Evolutionary conservation across 2,329 filamentous ascomycete genomes (phyloP).

Genomic region (Thelonectria blattea): DNA sequence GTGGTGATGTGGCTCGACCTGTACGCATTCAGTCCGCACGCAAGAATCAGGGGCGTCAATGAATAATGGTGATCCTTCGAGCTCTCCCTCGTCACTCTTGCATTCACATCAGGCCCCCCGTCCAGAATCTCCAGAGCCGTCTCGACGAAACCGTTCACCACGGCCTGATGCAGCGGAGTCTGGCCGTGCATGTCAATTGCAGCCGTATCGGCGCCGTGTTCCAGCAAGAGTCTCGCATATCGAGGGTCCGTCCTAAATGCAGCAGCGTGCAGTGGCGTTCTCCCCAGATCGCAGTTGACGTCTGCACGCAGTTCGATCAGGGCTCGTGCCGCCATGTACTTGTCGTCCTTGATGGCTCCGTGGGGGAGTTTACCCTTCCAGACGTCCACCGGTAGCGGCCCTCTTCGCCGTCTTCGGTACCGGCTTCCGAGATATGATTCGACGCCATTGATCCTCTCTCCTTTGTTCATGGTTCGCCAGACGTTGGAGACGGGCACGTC

Average conservation of each 20-base stretch:
- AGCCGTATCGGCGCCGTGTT: background rate
- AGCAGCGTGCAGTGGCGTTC: background rate
- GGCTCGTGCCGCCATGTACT: background rate
- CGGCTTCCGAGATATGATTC: background rate
- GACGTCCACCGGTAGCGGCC: background rate
- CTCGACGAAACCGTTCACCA: background rate
- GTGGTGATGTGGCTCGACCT: background rate
- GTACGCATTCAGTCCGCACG: background rate
- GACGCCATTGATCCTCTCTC: background rate
- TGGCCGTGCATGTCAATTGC: background rate
- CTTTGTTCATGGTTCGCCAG: conserved; percentile 1
- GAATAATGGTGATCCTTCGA: background rate
- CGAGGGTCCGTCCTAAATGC: background rate
- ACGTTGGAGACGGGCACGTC: conserved; percentile 1
- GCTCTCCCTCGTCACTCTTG: background rate
- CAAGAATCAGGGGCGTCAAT: background rate
- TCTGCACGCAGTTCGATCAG: background rate
- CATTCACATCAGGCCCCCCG: background rate
- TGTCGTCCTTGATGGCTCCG: background rate
- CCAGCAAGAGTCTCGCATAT: background rate
- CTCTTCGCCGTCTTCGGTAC: too few species aligned
- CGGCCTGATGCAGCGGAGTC: background rate
- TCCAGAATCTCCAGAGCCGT: background rate
- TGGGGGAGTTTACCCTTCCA: background rate
- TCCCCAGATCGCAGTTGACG: background rate